Conservation (phyloP, 768 basidiomycete species). For the Pisolithus orientalis region DNA sequence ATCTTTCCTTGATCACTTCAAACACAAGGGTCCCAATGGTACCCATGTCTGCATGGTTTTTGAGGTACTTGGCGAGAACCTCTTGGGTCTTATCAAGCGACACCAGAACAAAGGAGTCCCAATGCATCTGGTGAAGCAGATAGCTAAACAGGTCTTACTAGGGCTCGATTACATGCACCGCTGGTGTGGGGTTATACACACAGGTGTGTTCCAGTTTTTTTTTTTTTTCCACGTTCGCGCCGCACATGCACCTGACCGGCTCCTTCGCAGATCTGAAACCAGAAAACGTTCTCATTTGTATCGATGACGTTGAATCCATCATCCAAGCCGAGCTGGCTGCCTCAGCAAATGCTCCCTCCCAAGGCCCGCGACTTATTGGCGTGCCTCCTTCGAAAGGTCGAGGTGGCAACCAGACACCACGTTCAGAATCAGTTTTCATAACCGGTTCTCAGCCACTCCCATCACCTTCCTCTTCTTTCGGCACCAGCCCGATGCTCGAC, state of each 20-base stretch:
- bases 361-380: slow-evolving; percentile 69
- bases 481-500: slow-evolving; percentile 70
- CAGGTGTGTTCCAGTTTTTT: slow-evolving; percentile 41
- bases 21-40: slow-evolving; percentile 94
- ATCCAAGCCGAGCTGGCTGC: slow-evolving; percentile 74
- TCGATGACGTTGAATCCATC: slow-evolving; percentile 93
- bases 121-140: slow-evolving; percentile 87
- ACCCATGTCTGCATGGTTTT: slow-evolving; percentile 99
- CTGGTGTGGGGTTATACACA: slow-evolving; percentile 96
- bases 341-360: slow-evolving; percentile 27
- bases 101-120: slow-evolving; percentile 99
- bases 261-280: slow-evolving; percentile 76
- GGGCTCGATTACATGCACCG: slow-evolving; percentile 98
- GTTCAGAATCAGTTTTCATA: slow-evolving; percentile 76
- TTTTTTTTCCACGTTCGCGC: background rate
- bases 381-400: slow-evolving; percentile 91
- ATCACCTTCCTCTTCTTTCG: slow-evolving; percentile 70
- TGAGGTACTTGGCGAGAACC: slow-evolving; percentile 95
- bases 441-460: slow-evolving; percentile 93
- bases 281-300: slow-evolving; percentile 94
- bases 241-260: slow-evolving; percentile 3
- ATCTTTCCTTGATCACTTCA: slow-evolving; percentile 95
- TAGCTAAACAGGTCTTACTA: slow-evolving; percentile 92
- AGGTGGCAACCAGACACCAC: slow-evolving; percentile 94
- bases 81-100: slow-evolving; percentile 93